These are phyloP conservation scores for Cladosporium phlei DNA, from an alignment of 2,329 filamentous ascomycete genomes.

Conservation along the genomic window DNA sequence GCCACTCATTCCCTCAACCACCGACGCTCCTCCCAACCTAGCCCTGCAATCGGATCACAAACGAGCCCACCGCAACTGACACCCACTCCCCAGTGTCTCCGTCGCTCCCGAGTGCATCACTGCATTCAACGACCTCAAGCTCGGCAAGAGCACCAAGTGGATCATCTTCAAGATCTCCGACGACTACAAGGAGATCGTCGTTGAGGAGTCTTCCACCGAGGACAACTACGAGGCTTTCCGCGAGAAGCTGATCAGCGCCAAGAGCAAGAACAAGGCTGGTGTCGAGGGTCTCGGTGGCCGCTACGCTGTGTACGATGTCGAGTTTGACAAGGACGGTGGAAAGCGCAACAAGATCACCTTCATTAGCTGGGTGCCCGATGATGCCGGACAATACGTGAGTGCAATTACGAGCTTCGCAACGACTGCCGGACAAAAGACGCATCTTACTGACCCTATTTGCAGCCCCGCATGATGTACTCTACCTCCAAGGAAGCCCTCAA, in stretches of 20 bases:
- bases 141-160: conserved; percentile 71
- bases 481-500: conserved; percentile 84
- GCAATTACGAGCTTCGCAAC: too few relatives aligned
- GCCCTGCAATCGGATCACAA: not conserved
- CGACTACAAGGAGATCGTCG: conserved; percentile 74
- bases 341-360: conserved; percentile 72
- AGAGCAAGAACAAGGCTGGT: conserved; percentile 64
- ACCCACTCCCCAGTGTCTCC: conserved; percentile 53
- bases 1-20: not conserved
- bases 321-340: conserved; percentile 67
- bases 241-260: conserved; percentile 68
- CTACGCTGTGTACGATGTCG: conserved; percentile 81
- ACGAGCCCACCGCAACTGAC: not conserved
- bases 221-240: conserved; percentile 69
- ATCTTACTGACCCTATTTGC: conserved; percentile 8
- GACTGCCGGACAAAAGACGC: too few relatives aligned
- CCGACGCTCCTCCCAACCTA: not conserved
- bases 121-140: conserved; percentile 76
- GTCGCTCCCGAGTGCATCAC: conserved; percentile 66
- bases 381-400: conserved; percentile 71
- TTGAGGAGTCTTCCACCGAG: conserved; percentile 66
- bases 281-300: conserved; percentile 59
- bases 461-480: conserved; percentile 88
- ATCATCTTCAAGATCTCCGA: conserved; percentile 85
- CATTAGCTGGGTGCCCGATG: conserved; percentile 76